Conservation (phyloP, 75 land plant genomes). For the Adiantum capillusveneris region DNA sequence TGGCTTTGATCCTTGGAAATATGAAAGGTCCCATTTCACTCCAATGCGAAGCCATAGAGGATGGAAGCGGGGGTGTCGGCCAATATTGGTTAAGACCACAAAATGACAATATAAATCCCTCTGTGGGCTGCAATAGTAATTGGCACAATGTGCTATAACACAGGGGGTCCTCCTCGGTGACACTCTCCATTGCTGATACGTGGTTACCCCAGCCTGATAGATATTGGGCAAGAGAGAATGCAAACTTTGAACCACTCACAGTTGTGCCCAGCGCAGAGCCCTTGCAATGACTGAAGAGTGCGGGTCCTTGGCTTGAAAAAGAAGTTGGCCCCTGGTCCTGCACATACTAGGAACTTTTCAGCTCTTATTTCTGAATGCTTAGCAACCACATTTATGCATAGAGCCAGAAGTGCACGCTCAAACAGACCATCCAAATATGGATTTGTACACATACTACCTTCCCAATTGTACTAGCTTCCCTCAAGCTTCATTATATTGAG, state of each 20-base stretch:
- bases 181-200: not conserved
- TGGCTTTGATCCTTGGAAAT: slow-evolving; percentile 15
- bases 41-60: slow-evolving; percentile 24
- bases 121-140: slow-evolving; percentile 44
- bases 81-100: slow-evolving; percentile 44
- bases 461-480: too few species aligned
- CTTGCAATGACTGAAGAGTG: slow-evolving; percentile 42
- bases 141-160: slow-evolving; percentile 64
- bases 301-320: slow-evolving; percentile 47
- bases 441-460: too few species aligned
- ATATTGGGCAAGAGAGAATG: slow-evolving; percentile 54
- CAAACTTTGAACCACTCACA: slow-evolving; percentile 36
- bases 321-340: slow-evolving; percentile 50
- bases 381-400: too few species aligned
- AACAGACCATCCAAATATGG: too few species aligned
- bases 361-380: too few species aligned
- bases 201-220: slow-evolving; percentile 27
- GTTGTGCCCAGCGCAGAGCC: slow-evolving; percentile 55
- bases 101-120: slow-evolving; percentile 40
- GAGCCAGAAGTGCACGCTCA: too few species aligned
- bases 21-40: slow-evolving; percentile 40
- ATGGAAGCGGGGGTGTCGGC: slow-evolving; percentile 29
- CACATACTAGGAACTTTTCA: too few species aligned
- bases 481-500: too few species aligned
- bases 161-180: slow-evolving; percentile 9